phyloP scores from a whole-genome alignment of 1,284 basidiomycete species.

The Malassezia sympodialis region DNA sequence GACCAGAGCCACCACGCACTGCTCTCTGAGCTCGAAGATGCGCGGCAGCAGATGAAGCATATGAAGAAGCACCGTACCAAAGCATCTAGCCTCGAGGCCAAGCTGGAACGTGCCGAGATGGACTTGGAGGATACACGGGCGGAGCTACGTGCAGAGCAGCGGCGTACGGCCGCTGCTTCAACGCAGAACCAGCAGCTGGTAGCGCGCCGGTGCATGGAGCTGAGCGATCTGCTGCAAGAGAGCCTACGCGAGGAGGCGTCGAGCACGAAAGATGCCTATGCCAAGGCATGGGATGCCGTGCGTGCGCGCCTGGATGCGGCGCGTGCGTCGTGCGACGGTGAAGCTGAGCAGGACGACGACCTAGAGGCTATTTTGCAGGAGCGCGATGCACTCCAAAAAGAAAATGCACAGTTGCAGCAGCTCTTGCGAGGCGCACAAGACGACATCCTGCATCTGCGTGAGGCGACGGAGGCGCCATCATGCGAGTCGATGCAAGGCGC shows the following conservation, averaged over 20 bases:
- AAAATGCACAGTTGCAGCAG: slow-evolving; percentile 10
- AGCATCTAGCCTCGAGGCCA: slow-evolving; percentile 57
- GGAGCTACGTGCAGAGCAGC: slow-evolving; percentile 64
- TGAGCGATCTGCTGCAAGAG: background rate
- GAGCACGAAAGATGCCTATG: background rate
- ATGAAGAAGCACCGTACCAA: slow-evolving; percentile 15
- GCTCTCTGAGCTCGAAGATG: slow-evolving; percentile 66
- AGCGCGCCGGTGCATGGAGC: slow-evolving; percentile 5
- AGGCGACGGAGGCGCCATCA: background rate
- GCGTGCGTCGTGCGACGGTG: background rate
- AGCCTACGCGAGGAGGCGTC: slow-evolving; percentile 7
- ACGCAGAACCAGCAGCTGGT: slow-evolving; percentile 55
- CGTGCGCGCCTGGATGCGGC: background rate
- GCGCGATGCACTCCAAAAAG: slow-evolving; percentile 8
- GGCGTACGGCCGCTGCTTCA: slow-evolving; percentile 63
- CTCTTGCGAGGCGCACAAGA: background rate
- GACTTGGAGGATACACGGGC: slow-evolving; percentile 78
- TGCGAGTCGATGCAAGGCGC: background rate
- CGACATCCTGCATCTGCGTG: slow-evolving; percentile 1
- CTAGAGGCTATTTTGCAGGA: background rate
- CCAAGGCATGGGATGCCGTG: slow-evolving; percentile 1
- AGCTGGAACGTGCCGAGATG: slow-evolving; percentile 41
- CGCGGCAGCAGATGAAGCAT: slow-evolving; percentile 56
- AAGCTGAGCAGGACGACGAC: background rate
- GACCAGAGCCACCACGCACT: slow-evolving; percentile 68